Conservation (phyloP, 2,329 filamentous ascomycete species). For the Penicillium paneum region DNA sequence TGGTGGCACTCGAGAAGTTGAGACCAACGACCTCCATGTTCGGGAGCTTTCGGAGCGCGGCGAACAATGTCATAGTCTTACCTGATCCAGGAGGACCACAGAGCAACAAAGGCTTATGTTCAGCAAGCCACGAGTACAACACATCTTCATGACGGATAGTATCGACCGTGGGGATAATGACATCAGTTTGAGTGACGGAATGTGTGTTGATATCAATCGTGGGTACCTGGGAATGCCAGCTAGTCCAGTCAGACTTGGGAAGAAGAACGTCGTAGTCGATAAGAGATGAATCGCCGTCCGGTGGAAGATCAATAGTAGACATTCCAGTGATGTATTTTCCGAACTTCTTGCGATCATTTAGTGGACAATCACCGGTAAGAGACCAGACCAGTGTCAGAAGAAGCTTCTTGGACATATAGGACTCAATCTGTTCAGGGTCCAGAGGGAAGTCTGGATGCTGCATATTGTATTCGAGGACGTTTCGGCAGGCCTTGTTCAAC, state of each 20-base stretch:
- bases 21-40: constrained; percentile 99
- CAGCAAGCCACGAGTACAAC: constrained; percentile 98
- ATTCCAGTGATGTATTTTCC: constrained; percentile 79
- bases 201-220: constrained; percentile 97
- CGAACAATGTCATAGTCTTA: constrained; percentile 99
- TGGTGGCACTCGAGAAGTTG: constrained; percentile 98
- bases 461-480: constrained; percentile 91
- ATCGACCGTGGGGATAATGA: constrained; percentile 96
- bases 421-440: constrained; percentile 83
- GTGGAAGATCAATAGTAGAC: constrained; percentile 80
- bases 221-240: constrained; percentile 94
- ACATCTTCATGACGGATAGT: constrained; percentile 98
- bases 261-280: constrained; percentile 94
- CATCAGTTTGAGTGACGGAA: constrained; percentile 94
- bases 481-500: constrained; percentile 87
- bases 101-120: constrained; percentile 94
- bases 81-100: constrained; percentile 97
- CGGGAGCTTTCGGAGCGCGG: constrained; percentile 89
- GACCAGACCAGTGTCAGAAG: constrained; percentile 93
- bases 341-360: constrained; percentile 81
- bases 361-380: constrained; percentile 88
- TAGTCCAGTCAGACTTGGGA: constrained; percentile 81
- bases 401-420: constrained; percentile 88
- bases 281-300: constrained; percentile 71
- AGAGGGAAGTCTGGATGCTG: constrained; percentile 93